A percentile compares a stretch with the other conserved stretches of the same genome.
Evolutionary conservation across 2,329 filamentous ascomycete species (phyloP).

Genomic region (Aaosphaeria arxii): DNA sequence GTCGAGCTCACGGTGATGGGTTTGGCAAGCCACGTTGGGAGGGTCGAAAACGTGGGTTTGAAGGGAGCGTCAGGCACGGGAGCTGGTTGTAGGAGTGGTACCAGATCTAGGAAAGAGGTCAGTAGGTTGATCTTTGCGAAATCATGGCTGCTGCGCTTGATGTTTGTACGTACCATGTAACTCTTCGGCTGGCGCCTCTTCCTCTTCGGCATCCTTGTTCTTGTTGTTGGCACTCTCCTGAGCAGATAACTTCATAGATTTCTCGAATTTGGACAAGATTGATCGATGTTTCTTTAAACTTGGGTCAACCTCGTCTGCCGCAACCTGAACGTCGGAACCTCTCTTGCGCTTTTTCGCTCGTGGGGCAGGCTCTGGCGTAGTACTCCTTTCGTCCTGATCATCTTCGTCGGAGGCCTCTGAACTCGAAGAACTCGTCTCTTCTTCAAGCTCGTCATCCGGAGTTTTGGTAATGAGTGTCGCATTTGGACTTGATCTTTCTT

Average conservation of each 20-base stretch:
- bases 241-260: slow-evolving; percentile 24
- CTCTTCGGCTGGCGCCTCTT: slow-evolving; percentile 34
- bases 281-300: slow-evolving; percentile 34
- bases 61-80: slow-evolving; percentile 56
- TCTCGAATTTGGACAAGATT: slow-evolving; percentile 47
- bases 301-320: slow-evolving; percentile 25
- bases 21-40: slow-evolving; percentile 77
- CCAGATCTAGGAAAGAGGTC: slow-evolving; percentile 54
- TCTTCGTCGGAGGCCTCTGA: no score
- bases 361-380: no score
- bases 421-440: no score
- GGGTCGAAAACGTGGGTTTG: slow-evolving; percentile 68
- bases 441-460: no score
- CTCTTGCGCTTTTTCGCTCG: slow-evolving; percentile 26
- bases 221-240: slow-evolving; percentile 1
- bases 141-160: background rate
- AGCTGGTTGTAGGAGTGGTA: slow-evolving; percentile 77
- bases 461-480: no score
- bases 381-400: no score
- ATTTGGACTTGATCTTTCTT: no score
- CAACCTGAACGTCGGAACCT: slow-evolving; percentile 18
- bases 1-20: slow-evolving; percentile 68
- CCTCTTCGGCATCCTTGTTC: slow-evolving; percentile 8
- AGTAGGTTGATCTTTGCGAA: background rate
- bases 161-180: slow-evolving; percentile 46